phyloP scores from a whole-genome alignment of 2,329 filamentous ascomycete genomes.

The Fusarium citri region DNA sequence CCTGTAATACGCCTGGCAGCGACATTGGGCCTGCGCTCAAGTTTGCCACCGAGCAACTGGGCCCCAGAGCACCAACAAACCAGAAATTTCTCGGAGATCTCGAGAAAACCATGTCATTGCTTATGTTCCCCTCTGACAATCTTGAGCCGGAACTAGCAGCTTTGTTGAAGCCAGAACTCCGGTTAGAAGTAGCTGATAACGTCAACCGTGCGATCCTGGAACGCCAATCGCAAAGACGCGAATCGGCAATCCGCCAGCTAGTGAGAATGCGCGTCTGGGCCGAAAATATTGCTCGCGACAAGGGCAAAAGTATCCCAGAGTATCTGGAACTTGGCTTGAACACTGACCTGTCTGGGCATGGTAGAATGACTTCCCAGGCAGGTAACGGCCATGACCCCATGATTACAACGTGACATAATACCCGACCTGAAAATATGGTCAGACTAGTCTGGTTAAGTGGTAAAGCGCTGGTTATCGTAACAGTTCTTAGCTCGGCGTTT shows the following conservation, averaged over 20 bases:
- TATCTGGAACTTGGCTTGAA: slow-evolving; percentile 54
- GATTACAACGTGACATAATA: slow-evolving; percentile 60
- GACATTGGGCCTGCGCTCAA: slow-evolving; percentile 84
- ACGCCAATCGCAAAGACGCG: slow-evolving; percentile 76
- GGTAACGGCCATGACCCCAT: slow-evolving; percentile 63
- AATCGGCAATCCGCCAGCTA: slow-evolving; percentile 84
- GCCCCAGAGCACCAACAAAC: slow-evolving; percentile 85
- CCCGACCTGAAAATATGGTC: slow-evolving; percentile 7
- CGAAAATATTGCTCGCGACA: slow-evolving; percentile 69
- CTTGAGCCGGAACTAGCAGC: slow-evolving; percentile 80
- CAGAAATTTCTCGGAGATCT: slow-evolving; percentile 85
- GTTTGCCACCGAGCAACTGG: slow-evolving; percentile 89
- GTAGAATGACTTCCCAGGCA: slow-evolving; percentile 31
- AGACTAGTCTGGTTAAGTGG: slow-evolving; percentile 33
- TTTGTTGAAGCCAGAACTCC: slow-evolving; percentile 81
- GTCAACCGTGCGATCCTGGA: slow-evolving; percentile 91
- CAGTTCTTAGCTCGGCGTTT: slow-evolving; percentile 40
- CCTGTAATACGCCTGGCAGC: slow-evolving; percentile 73
- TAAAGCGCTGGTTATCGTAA: slow-evolving; percentile 18
- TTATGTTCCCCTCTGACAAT: slow-evolving; percentile 87
- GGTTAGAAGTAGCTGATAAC: slow-evolving; percentile 83
- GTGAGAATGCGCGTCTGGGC: slow-evolving; percentile 88
- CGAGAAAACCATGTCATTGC: slow-evolving; percentile 90
- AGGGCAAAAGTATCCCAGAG: slow-evolving; percentile 49
- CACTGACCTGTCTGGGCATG: slow-evolving; percentile 51